phyloP scores from a whole-genome alignment of 768 basidiomycete genomes.

The Psilocybe azurescens region DNA sequence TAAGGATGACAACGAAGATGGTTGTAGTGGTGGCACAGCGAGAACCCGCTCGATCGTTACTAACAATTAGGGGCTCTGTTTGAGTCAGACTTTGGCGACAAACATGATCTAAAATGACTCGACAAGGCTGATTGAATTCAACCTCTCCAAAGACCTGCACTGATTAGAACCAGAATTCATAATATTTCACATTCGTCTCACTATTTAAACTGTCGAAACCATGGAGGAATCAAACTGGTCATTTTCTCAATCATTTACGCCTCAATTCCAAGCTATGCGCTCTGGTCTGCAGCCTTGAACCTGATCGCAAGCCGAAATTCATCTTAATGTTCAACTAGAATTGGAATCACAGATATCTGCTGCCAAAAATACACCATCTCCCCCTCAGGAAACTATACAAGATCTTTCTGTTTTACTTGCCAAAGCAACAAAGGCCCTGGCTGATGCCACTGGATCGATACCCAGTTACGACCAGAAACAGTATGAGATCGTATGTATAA shows the following conservation, averaged over 20 bases:
- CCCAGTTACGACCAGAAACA: conserved; percentile 79
- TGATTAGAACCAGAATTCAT: not conserved
- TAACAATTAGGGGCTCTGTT: conserved; percentile 7
- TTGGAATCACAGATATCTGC: conserved; percentile 51
- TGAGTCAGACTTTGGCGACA: not conserved
- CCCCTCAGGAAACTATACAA: conserved; percentile 43
- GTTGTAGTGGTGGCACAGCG: not conserved
- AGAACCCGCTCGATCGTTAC: not conserved
- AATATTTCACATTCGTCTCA: too few species aligned
- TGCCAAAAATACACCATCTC: conserved; percentile 35
- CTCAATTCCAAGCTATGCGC: conserved; percentile 53
- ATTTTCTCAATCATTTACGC: conserved; percentile 56
- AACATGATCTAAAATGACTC: conserved; percentile 3
- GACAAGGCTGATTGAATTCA: not conserved
- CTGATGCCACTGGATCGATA: conserved; percentile 66
- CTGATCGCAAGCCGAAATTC: conserved; percentile 11
- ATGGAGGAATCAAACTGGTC: conserved; percentile 43
- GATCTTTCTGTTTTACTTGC: conserved; percentile 55
- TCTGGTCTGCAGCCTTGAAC: conserved; percentile 47
- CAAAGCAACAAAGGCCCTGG: conserved; percentile 63
- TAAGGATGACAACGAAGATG: not conserved
- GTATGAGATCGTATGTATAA: conserved; percentile 57
- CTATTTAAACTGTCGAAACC: not conserved
- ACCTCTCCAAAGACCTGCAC: not conserved
- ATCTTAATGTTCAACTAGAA: conserved; percentile 39